Conservation (phyloP, 2,329 filamentous ascomycete genomes). For the Berkeleyomyces rouxiae region DNA sequence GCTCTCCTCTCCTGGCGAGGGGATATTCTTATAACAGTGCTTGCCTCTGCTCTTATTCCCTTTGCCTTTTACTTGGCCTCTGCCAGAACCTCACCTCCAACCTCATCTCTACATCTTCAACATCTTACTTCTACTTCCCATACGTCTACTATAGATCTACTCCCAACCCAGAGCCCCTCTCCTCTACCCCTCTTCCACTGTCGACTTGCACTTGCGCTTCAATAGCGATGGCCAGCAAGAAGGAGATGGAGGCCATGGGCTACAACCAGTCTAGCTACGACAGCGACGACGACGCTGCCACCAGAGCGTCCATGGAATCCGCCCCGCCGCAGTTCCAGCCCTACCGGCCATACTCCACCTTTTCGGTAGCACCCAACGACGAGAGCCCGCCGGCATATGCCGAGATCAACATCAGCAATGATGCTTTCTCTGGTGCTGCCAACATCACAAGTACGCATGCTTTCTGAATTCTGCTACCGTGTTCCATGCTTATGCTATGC, state of each 20-base stretch:
- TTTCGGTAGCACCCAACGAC: slow-evolving; percentile 1
- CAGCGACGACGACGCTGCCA: background rate
- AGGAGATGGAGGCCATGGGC: slow-evolving; percentile 1
- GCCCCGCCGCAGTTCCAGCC: background rate
- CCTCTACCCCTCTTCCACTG: background rate
- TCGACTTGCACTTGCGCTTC: background rate
- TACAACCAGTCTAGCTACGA: background rate
- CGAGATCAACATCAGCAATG: slow-evolving; percentile 24
- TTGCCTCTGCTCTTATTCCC: background rate
- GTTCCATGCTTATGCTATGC: background rate
- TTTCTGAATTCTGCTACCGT: background rate
- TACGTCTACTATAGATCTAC: background rate
- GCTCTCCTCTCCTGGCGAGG: background rate
- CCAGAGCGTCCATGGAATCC: background rate
- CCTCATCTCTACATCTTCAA: background rate
- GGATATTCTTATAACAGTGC: background rate
- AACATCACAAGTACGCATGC: slow-evolving; percentile 32
- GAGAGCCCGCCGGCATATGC: slow-evolving; percentile 39
- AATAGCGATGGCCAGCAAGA: background rate
- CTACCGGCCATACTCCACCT: background rate
- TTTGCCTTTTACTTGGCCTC: background rate
- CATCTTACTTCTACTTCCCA: background rate
- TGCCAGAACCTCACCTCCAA: background rate
- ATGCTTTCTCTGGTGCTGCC: slow-evolving; percentile 44
- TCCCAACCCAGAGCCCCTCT: background rate